These are phyloP conservation scores for Fereydounia khargensis DNA, from an alignment of 1,284 basidiomycete species.

Conservation along the genomic window DNA sequence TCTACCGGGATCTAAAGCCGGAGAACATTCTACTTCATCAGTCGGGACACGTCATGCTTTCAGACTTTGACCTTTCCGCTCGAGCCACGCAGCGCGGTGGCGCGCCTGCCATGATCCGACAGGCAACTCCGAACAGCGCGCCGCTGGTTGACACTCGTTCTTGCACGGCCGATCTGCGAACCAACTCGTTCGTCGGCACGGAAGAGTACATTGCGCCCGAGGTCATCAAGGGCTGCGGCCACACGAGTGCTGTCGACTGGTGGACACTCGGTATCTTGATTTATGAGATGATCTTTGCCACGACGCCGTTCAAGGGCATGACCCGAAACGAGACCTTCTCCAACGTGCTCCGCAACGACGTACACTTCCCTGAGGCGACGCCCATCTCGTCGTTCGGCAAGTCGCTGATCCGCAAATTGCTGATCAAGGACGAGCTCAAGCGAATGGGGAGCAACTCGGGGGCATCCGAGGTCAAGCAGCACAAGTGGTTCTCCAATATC, in stretches of 20 bases:
- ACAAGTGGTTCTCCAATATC: constrained; percentile 95
- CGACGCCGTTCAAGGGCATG: constrained; percentile 95
- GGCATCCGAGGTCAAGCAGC: constrained; percentile 96
- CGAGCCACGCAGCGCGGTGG: constrained; percentile 74
- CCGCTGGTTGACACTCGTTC: constrained; percentile 93
- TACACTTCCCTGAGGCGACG: constrained; percentile 81
- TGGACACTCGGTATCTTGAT: constrained; percentile 98
- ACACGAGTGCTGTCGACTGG: constrained; percentile 98
- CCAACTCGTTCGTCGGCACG: constrained; percentile 97
- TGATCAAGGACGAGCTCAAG: constrained; percentile 89
- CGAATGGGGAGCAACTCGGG: constrained; percentile 87
- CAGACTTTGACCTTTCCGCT: constrained; percentile 97
- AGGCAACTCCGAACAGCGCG: constrained; percentile 82
- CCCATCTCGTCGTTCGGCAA: constrained; percentile 77
- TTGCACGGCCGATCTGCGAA: constrained; percentile 95
- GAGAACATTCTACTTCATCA: constrained; percentile 98
- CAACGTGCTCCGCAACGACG: constrained; percentile 85
- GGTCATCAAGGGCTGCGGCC: constrained; percentile 95
- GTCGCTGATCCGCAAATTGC: constrained; percentile 78
- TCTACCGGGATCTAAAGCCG: constrained; percentile 97
- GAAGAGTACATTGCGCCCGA: constrained; percentile 99
- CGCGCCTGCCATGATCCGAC: constrained; percentile 85
- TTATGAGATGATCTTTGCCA: constrained; percentile 99
- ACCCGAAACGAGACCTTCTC: constrained; percentile 93
- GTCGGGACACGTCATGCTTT: constrained; percentile 99